Evolutionary conservation across 768 basidiomycete species (phyloP).

Genomic region (Lentinus tigrinus): DNA sequence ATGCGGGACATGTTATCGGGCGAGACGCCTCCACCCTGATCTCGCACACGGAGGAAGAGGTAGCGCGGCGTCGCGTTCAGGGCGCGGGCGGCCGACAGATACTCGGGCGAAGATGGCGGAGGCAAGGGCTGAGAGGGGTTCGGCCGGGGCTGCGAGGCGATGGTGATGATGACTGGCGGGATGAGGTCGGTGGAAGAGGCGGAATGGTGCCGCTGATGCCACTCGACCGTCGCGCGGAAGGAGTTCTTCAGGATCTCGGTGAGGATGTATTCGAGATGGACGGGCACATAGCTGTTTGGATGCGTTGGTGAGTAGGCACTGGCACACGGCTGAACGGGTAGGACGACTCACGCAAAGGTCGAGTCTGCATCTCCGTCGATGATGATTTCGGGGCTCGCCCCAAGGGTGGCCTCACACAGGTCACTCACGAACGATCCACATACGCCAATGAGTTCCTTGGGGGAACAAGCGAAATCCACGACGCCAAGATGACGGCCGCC

Average conservation of each 20-base stretch:
- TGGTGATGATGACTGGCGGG: slow-evolving; percentile 69
- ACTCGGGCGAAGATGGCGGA: slow-evolving; percentile 58
- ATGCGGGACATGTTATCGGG: slow-evolving; percentile 73
- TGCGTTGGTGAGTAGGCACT: background rate
- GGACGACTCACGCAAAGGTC: slow-evolving; percentile 69
- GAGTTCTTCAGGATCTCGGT: slow-evolving; percentile 92
- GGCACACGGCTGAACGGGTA: background rate
- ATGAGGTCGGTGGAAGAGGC: slow-evolving; percentile 33
- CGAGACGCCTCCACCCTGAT: slow-evolving; percentile 84
- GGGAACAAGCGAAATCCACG: slow-evolving; percentile 72
- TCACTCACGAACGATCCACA: slow-evolving; percentile 84
- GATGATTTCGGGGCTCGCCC: slow-evolving; percentile 60
- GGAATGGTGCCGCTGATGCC: slow-evolving; percentile 44
- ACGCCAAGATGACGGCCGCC: slow-evolving; percentile 57
- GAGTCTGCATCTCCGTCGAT: slow-evolving; percentile 71
- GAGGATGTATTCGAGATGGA: slow-evolving; percentile 88
- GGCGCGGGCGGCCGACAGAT: slow-evolving; percentile 33
- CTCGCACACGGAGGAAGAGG: slow-evolving; percentile 77
- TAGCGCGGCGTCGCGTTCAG: slow-evolving; percentile 35
- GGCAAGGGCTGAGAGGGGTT: slow-evolving; percentile 39
- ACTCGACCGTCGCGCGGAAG: slow-evolving; percentile 86
- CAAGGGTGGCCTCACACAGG: slow-evolving; percentile 82
- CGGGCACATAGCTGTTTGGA: slow-evolving; percentile 75
- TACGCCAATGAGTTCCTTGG: slow-evolving; percentile 69
- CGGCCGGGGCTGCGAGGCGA: slow-evolving; percentile 51